Evolutionary conservation across 2,329 filamentous ascomycete species (phyloP).

Genomic region (Nemania bipapillata): DNA sequence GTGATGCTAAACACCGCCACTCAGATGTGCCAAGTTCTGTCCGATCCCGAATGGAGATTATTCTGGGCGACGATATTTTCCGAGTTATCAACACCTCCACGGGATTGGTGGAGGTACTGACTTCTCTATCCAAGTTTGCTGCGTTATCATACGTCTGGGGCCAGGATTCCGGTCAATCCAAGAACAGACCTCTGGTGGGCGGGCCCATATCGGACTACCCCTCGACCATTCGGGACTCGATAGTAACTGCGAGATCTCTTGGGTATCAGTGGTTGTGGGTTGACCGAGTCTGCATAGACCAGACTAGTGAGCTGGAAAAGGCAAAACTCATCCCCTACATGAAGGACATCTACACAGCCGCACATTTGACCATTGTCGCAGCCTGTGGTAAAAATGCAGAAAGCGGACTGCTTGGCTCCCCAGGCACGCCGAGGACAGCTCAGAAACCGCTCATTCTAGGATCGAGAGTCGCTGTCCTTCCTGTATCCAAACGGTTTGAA

Average conservation of each 20-base stretch:
- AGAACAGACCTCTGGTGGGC: conserved; percentile 10
- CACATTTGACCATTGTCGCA: conserved; percentile 29
- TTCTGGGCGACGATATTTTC: conserved; percentile 6
- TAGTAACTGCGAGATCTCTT: neutral
- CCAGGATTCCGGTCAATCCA: neutral
- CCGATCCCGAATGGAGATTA: conserved; percentile 10
- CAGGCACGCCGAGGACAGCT: neutral
- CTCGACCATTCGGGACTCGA: conserved; percentile 23
- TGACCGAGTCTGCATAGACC: conserved; percentile 29
- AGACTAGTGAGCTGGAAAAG: conserved; percentile 20
- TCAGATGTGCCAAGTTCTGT: neutral
- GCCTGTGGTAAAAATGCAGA: conserved; percentile 12
- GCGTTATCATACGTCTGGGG: conserved; percentile 34
- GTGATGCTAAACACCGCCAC: conserved; percentile 20
- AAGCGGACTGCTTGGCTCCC: conserved; percentile 18
- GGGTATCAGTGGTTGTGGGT: conserved; percentile 32
- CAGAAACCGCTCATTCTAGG: neutral
- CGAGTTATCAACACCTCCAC: conserved; percentile 30
- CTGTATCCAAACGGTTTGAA: too few relatives aligned
- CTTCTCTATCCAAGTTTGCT: conserved; percentile 14
- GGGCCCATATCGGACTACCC: conserved; percentile 7
- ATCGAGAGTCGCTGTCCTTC: too few relatives aligned
- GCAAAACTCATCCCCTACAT: conserved; percentile 29
- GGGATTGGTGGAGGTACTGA: conserved; percentile 11
- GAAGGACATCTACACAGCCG: conserved; percentile 24